phyloP scores from a whole-genome alignment of 2,329 filamentous ascomycete genomes.

The Colletotrichum simmondsii region DNA sequence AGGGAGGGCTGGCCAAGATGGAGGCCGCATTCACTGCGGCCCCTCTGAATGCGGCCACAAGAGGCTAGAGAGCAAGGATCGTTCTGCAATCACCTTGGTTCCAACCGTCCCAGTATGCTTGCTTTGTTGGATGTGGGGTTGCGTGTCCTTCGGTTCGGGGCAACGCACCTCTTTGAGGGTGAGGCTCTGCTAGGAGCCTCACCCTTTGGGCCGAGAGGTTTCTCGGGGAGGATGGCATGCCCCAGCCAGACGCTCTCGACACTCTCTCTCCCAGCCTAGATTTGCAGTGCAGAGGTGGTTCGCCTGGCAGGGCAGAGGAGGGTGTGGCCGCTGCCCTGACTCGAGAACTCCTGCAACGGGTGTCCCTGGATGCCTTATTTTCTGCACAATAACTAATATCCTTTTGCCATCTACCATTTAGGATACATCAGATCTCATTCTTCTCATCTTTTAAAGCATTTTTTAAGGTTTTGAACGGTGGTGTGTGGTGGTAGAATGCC shows the following conservation, averaged over 20 bases:
- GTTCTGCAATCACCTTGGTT: not conserved
- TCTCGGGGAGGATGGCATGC: not conserved
- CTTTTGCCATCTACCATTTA: not conserved
- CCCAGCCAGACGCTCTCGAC: not conserved
- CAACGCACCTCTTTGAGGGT: not conserved
- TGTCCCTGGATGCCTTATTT: not conserved
- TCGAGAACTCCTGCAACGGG: not conserved
- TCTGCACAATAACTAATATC: not conserved
- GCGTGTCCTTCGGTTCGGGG: not conserved
- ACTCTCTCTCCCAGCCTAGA: not conserved
- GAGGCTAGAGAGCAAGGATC: not conserved
- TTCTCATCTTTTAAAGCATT: not conserved
- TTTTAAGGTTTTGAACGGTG: not conserved
- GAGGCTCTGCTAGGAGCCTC: not conserved
- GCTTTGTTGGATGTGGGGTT: not conserved
- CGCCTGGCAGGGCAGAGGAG: not conserved
- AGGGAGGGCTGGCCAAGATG: not conserved
- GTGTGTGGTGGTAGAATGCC: not conserved
- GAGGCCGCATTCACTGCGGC: not conserved
- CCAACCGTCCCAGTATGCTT: not conserved
- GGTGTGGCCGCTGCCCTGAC: not conserved
- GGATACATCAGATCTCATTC: conserved; percentile 13
- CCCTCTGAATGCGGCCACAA: not conserved
- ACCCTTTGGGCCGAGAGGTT: not conserved
- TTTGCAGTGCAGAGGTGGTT: not conserved